Evolutionary conservation across 2,329 filamentous ascomycete species (phyloP).

Genomic region (Elsinoe ampelina): DNA sequence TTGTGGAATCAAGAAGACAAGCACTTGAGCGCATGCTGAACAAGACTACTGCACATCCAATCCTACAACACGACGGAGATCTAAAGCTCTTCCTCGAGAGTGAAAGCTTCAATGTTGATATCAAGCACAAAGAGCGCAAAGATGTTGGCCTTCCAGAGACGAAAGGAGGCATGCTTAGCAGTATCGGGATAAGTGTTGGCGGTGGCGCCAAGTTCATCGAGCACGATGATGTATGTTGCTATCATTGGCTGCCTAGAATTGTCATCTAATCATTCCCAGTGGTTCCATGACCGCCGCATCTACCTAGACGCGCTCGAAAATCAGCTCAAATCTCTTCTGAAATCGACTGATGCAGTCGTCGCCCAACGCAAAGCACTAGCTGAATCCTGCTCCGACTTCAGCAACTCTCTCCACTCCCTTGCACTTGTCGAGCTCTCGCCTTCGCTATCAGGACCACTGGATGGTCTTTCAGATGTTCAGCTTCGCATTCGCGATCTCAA

Average conservation of each 20-base stretch:
- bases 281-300: constrained; percentile 94
- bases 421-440: constrained; percentile 89
- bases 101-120: constrained; percentile 87
- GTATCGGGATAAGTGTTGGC: constrained; percentile 69
- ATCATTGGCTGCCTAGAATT: constrained; percentile 6
- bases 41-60: constrained; percentile 82
- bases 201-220: constrained; percentile 80
- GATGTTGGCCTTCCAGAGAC: constrained; percentile 60
- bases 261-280: constrained; percentile 42
- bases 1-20: constrained; percentile 84
- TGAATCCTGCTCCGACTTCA: constrained; percentile 89
- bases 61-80: constrained; percentile 85
- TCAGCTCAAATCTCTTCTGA: constrained; percentile 80
- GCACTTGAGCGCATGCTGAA: constrained; percentile 97
- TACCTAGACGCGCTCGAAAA: constrained; percentile 91
- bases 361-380: constrained; percentile 85
- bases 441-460: constrained; percentile 75
- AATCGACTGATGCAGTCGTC: constrained; percentile 89
- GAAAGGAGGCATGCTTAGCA: constrained; percentile 78
- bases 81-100: constrained; percentile 95
- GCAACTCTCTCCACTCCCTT: constrained; percentile 80
- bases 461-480: constrained; percentile 86
- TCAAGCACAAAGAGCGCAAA: constrained; percentile 94
- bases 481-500: constrained; percentile 91
- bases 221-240: constrained; percentile 72